These are phyloP conservation scores for Oryza glaberrima DNA, from an alignment of 176 grass and related monocot genomes.

Conservation along the genomic window DNA sequence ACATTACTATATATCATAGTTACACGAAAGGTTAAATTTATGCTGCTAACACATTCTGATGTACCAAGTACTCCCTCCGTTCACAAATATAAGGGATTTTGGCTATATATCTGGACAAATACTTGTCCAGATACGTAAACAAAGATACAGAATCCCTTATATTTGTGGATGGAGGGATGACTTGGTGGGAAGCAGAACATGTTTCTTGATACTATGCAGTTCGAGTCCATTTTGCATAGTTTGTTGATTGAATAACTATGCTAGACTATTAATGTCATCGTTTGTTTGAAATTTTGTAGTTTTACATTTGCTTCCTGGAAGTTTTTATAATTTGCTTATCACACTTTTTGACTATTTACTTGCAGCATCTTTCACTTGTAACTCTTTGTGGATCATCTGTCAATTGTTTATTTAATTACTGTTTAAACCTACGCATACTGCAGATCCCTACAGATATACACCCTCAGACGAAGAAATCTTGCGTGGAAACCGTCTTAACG, in stretches of 20 bases:
- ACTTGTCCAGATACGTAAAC: too few species aligned
- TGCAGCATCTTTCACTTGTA: conserved; percentile 2
- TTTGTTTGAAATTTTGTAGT: neutral
- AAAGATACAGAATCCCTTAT: too few species aligned
- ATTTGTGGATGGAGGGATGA: too few species aligned
- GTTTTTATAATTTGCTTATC: neutral
- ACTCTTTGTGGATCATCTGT: conserved; percentile 12
- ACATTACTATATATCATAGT: conserved; percentile 11
- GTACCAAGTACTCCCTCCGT: neutral
- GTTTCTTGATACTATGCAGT: neutral
- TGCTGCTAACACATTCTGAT: conserved; percentile 12
- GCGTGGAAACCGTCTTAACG: conserved; percentile 96
- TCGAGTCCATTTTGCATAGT: neutral
- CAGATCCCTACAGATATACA: conserved; percentile 97
- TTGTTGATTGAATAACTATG: conserved; percentile 16
- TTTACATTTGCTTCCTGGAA: conserved; percentile 2
- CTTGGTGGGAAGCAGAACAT: neutral
- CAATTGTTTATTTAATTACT: neutral
- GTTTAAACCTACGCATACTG: conserved; percentile 35
- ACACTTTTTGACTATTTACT: neutral
- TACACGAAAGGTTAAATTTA: neutral
- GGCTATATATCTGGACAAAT: too few species aligned
- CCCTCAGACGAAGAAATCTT: conserved; percentile 89
- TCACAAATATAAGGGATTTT: too few species aligned
- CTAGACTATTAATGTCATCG: neutral